Evolutionary conservation across 306 rosid species (phyloP), one percentile per base, ranked within the genome.

Genomic region (Quercus rubra): DNA sequence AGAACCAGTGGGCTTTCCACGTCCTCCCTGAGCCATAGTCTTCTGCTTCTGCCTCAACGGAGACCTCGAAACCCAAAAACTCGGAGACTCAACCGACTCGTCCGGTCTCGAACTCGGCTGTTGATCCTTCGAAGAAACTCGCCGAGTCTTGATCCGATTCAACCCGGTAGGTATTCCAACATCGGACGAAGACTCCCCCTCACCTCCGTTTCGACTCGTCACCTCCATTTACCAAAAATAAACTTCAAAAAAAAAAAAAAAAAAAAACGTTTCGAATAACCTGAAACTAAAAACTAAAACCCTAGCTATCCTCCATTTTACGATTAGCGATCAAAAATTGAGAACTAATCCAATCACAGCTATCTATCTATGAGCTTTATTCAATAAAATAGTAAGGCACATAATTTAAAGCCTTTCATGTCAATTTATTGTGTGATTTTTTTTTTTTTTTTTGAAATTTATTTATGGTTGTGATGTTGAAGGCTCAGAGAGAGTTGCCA

Each of bases 71-170:
- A 35, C 15, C 52, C 72, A 46, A 35, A 68, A 68, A 35, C 27
- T 19, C 52, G 28, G 52, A 35, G 72, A 68, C 72, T 68, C 72
- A 14, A 46, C 38, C 9, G 72, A 35, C 52, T 68, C 72, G 8
- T 68, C 72, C 2, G 10, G 52, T 7, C 10, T 67, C 27, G 52
- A 67, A 67, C 52, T 67, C 52, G 6, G 6, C 4, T 33, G 72
- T 3, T 67, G 72, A 4, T 67, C 52, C 52, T 67, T 67, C 27
- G 52, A 67, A 33, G 72, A 35, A 67, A 35, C 43, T 67, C 54
- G 72, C 72, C 72, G 72, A 68, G 72, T 68, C 72, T 68, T 68
- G 27, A 68, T 68, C 72, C 49, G 51, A 68, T 68, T 68, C 72
- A 68, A 68, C 27, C 72, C 72, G 17, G 52, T 33, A 46, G 72